Evolutionary conservation across 192 early-diverging fungal species (phyloP), one percentile per base, ranked within the genome.

Genomic region (Helicostylum pulchrum): DNA sequence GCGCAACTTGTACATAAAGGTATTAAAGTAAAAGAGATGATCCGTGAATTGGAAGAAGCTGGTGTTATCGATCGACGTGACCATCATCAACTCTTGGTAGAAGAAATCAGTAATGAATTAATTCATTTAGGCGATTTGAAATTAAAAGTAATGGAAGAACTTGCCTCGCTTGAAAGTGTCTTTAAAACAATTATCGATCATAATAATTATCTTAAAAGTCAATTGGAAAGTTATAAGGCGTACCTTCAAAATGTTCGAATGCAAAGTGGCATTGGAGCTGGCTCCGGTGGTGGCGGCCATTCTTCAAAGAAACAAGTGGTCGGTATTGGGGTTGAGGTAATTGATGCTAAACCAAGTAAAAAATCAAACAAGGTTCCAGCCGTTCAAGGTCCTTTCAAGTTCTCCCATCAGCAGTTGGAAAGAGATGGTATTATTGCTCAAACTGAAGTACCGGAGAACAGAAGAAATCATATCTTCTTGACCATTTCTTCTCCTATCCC

Each of bases 121-220:
- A 81, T 82, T 45, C 94, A 97, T 69, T 80, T 97, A 53, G 95
- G 95, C 45, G 92, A 91, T 58, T 74, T 97, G 64, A 81, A 87
- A 31, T 91, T 94, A 53, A 94, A 87, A 73, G 87, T 97, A 3
- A 85, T 87, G 59, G 83, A 87, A 59, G 95, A 97, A 73, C 88
- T 92, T 9, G 51, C 67, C 9, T 85, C 83, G 9, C 80, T 97
- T 45, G 88, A 91, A 30, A 80, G 83, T 15, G 95, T 97, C 56
- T 94, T 87, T 83, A 88, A 94, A 73, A 94, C 93, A 1, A 97
- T 97, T 64, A 77, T 88, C 34, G 95, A 95, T 65, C 94, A 97
- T 77, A 97, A 97, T 81, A 89, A 95, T 64, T 97, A 94, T 61
- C 74, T 94, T 47, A 74, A 84, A 50, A 82, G 86, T 51, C 95